Evolutionary conservation across 2,329 filamentous ascomycete genomes (phyloP).

Genomic region (Metarhizium brunneum): DNA sequence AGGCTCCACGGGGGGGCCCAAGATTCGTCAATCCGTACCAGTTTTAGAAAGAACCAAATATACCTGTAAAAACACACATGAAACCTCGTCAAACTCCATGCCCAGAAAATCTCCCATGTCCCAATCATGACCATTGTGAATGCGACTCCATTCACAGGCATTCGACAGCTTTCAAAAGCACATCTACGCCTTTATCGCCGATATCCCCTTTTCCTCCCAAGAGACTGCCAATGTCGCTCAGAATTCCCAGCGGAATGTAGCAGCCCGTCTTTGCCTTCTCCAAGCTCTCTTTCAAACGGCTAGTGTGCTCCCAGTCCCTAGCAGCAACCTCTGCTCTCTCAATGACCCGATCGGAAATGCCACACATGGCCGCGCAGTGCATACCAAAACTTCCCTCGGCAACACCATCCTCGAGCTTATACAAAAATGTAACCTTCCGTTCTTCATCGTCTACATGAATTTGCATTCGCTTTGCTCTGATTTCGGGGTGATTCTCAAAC

Average conservation of each 20-base stretch:
- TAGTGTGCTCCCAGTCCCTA: slow-evolving; percentile 90
- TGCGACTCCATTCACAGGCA: slow-evolving; percentile 31
- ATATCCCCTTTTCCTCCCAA: slow-evolving; percentile 50
- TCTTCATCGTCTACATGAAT: slow-evolving; percentile 84
- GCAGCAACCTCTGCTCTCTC: slow-evolving; percentile 82
- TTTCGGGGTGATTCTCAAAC: slow-evolving; percentile 82
- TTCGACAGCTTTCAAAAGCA: slow-evolving; percentile 52
- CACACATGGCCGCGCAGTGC: slow-evolving; percentile 98
- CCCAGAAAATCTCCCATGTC: not conserved
- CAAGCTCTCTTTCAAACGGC: slow-evolving; percentile 76
- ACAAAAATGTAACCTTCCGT: slow-evolving; percentile 88
- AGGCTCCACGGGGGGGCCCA: not conserved
- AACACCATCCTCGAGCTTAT: slow-evolving; percentile 86
- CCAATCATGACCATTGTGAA: slow-evolving; percentile 3
- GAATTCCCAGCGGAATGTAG: slow-evolving; percentile 74
- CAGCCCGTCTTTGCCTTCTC: slow-evolving; percentile 71
- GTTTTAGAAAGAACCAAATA: not conserved
- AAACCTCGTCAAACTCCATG: not conserved
- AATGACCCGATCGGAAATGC: slow-evolving; percentile 75
- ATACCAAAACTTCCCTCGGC: slow-evolving; percentile 97
- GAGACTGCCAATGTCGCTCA: slow-evolving; percentile 79
- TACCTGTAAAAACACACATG: not conserved
- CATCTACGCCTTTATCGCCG: slow-evolving; percentile 43
- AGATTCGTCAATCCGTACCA: not conserved
- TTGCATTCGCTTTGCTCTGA: slow-evolving; percentile 79